Evolutionary conservation across 2,329 filamentous ascomycete genomes (phyloP).

Genomic region (Paraphoma sp.): DNA sequence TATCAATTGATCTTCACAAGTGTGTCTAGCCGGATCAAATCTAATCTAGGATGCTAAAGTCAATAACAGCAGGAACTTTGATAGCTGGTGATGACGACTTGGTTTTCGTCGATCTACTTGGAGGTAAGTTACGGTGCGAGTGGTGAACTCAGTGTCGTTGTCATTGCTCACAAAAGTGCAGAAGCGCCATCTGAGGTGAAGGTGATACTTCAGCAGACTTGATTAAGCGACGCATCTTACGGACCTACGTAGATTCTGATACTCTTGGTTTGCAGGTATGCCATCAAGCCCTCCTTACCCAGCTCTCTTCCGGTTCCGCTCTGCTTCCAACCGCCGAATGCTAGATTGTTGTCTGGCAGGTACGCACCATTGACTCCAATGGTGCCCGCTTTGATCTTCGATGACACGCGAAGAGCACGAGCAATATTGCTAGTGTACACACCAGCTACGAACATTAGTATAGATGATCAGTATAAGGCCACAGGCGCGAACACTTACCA

Average conservation of each 20-base stretch:
- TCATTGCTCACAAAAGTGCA: too few relatives aligned
- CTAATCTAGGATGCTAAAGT: too few relatives aligned
- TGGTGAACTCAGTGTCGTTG: too few relatives aligned
- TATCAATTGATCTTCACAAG: too few relatives aligned
- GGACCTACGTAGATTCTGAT: neutral
- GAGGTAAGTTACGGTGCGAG: too few relatives aligned
- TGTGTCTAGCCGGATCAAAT: too few relatives aligned
- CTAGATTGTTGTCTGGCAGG: constrained; percentile 36
- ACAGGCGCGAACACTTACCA: constrained; percentile 6
- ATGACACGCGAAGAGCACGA: constrained; percentile 23
- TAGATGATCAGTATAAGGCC: neutral
- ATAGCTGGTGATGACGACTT: too few relatives aligned
- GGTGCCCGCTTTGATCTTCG: constrained; percentile 24
- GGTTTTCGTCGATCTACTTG: too few relatives aligned
- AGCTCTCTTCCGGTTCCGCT: constrained; percentile 36
- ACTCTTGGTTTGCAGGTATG: constrained; percentile 35
- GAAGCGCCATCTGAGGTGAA: too few relatives aligned
- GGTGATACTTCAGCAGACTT: too few relatives aligned
- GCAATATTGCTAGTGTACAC: constrained; percentile 18
- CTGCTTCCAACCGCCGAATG: constrained; percentile 43
- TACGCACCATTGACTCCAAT: constrained; percentile 20
- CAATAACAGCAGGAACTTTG: too few relatives aligned
- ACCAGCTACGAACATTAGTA: constrained; percentile 2
- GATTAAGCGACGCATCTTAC: neutral
- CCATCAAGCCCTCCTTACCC: constrained; percentile 31